Evolutionary conservation across 1,284 basidiomycete genomes (phyloP), one percentile per base, ranked within the genome.

Genomic region (Malassezia yamatoensis): DNA sequence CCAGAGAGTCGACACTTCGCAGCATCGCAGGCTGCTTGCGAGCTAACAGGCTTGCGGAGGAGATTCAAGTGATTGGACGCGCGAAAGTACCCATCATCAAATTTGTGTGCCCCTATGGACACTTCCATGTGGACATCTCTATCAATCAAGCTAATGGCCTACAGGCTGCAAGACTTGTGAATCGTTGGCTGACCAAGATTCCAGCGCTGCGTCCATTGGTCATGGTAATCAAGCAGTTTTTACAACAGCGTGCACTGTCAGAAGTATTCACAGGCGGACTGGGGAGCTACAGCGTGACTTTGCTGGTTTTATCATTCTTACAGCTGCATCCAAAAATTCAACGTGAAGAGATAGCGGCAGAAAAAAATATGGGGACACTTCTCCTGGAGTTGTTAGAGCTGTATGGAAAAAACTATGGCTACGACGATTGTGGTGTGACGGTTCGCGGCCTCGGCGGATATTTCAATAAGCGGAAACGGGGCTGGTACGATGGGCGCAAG

Each of bases 251-350:
- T 37, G 84, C 83, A 24, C 88, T 96, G 88, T 96, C 96, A 75
- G 93, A 98, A 76, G 93, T 96, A 12, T 96, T 85, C 75, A 88
- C 86, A 0, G 93, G 94, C 10, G 93, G 94, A 0, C 76, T 99
- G 15, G 91, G 93, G 9, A 90, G 87, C 71, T 98, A 96, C 75
- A 85, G 86, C 60, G 88, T 96, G 62, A 90, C 96, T 53, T 93
- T 89, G 73, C 77, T 96, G 58, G 89, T 86, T 12, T 83, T 96
- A 65, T 89, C 84, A 72, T 96, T 96, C 75, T 78, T 99, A 45
- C 93, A 96, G 79, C 85, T 96, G 79, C 93, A 99, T 74, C 94
- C 93, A 0, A 94, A 93, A 75, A 83, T 98, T 59, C 84, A 93
- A 40, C 77, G 83, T 50, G 85, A 83, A 0, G 88, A 93, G 75